Conservation (phyloP, 106 monocot species). For the Phalaenopsis aphrodite region DNA sequence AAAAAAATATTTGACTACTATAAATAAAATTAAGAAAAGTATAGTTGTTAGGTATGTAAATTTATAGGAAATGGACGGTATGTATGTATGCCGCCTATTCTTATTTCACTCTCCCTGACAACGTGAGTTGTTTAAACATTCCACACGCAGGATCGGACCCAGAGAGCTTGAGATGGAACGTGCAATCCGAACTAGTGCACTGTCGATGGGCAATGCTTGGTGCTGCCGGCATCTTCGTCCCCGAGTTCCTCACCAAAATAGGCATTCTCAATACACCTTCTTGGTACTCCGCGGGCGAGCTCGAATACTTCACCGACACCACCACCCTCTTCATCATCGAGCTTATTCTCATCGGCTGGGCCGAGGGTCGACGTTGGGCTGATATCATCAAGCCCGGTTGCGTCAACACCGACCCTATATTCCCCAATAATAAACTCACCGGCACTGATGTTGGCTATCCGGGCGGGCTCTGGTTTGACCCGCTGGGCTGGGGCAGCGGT, state of each 20-base stretch:
- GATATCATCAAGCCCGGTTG: slow-evolving; percentile 93
- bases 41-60: no score
- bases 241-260: slow-evolving; percentile 85
- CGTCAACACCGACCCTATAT: slow-evolving; percentile 95
- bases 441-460: slow-evolving; percentile 97
- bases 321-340: slow-evolving; percentile 94
- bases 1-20: no score
- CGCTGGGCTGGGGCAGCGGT: slow-evolving; percentile 88
- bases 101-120: no score
- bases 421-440: slow-evolving; percentile 98
- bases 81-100: no score
- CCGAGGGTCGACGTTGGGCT: slow-evolving; percentile 94
- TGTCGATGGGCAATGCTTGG: slow-evolving; percentile 99
- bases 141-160: slow-evolving; percentile 71
- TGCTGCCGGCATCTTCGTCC: slow-evolving; percentile 97
- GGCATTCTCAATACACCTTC: slow-evolving; percentile 97
- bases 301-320: slow-evolving; percentile 93
- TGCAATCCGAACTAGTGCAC: slow-evolving; percentile 88
- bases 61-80: no score
- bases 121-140: no score
- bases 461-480: slow-evolving; percentile 97
- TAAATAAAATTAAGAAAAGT: no score
- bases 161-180: slow-evolving; percentile 89
- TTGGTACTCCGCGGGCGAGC: slow-evolving; percentile 91
- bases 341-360: slow-evolving; percentile 90